Percentiles rank a stretch among this genome's conserved stretches.
These are phyloP conservation scores for Neltuma alba DNA, from an alignment of 306 rosid genomes.

Conservation along the genomic window DNA sequence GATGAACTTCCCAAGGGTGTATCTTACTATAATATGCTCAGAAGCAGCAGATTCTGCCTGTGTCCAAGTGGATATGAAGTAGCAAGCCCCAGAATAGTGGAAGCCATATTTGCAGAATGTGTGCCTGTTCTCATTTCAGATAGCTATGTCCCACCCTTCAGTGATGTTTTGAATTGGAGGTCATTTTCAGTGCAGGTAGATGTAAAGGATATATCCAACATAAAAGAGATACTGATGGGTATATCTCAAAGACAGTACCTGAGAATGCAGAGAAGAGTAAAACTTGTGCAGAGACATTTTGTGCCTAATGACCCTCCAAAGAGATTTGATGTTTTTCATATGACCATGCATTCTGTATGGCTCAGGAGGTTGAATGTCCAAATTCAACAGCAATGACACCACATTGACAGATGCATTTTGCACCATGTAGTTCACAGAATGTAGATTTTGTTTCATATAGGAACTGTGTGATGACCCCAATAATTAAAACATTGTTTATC, in stretches of 20 bases:
- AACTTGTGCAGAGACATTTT: constrained; percentile 62
- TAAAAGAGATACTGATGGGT: constrained; percentile 54
- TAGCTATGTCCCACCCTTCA: constrained; percentile 56
- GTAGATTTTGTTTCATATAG: constrained; percentile 13
- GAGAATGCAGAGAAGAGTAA: constrained; percentile 50
- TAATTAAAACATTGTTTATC: constrained; percentile 22
- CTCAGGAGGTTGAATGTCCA: constrained; percentile 58
- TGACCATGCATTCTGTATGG: constrained; percentile 67
- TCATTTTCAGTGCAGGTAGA: constrained; percentile 52
- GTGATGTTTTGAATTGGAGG: constrained; percentile 60
- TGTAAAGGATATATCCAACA: constrained; percentile 53
- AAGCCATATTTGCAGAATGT: constrained; percentile 64
- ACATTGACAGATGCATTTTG: constrained; percentile 8
- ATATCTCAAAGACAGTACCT: constrained; percentile 51
- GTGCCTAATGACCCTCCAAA: constrained; percentile 57
- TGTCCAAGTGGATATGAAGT: constrained; percentile 69
- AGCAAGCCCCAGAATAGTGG: constrained; percentile 63
- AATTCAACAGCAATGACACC: constrained; percentile 34
- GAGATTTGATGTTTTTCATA: constrained; percentile 58
- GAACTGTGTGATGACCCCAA: background rate
- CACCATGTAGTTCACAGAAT: background rate
- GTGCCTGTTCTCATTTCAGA: constrained; percentile 66
- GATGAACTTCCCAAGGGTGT: constrained; percentile 44
- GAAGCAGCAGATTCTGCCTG: constrained; percentile 59
- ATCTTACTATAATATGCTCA: constrained; percentile 52